Evolutionary conservation across 2,329 filamentous ascomycete species (phyloP), one percentile per base, ranked within the genome.

Genomic region (Colletotrichum tropicicola): DNA sequence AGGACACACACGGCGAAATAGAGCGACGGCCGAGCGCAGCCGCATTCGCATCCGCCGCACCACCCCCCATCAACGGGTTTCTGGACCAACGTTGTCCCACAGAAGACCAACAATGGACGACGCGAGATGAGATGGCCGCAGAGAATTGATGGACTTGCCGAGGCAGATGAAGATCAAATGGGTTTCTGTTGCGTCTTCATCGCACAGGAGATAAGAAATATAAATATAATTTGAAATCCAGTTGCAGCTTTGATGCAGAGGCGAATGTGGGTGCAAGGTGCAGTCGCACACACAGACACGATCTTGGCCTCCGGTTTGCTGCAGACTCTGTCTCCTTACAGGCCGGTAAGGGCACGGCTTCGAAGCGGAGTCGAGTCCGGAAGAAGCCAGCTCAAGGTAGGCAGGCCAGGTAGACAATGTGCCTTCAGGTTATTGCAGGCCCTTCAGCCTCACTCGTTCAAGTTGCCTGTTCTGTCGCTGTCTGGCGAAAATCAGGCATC

Each of bases 41-140:
- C 59, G 59, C 59, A 57, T 47, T 43, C 52, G 59, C 52, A 57
- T 54, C 51, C 23, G 35, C 23, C 23, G 37, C 35, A 9, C n/a
- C 48, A 8, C 17, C 37, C n/a, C n/a, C 30, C 25, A 9, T 28
- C 37, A 53, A 53, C n/a, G 25, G 37, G 35, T 55, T 44, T 35
- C 27, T 44, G 25, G 12, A 57, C 25, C 41, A 35, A 39, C 41
- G 53, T 57, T 57, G 30, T 21, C 27, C 27, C 39, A 8, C 17
- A 9, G 28, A 6, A 30, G 13, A 19, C 25, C n/a, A 13, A 43
- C 21, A 54, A 7, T n/a, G 17, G 52, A 55, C 39, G 52, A 23
- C 12, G 12, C 13, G 7, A 44, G 37, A 44, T 55, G 37, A 25
- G 52, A 55, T 23, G 39, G n/a, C n/a, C n/a, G n/a, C n/a, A n/a